Evolutionary conservation across 805 yeast species (phyloP), one percentile per base, ranked within the genome.

Genomic region (Candida andamanensis): DNA sequence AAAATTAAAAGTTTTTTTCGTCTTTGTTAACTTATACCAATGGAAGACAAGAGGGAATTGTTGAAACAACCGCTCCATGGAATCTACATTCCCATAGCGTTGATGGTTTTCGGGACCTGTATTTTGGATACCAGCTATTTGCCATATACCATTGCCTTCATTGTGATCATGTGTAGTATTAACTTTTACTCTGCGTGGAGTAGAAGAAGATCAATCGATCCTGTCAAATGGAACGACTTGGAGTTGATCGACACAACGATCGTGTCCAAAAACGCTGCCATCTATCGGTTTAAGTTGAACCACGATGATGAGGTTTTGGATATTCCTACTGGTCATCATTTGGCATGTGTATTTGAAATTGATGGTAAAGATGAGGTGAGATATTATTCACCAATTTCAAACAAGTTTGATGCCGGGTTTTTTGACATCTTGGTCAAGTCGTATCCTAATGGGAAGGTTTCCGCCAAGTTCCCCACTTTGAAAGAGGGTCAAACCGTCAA

Each of bases 401-500:
- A 82, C 40, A 74, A 73, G 46, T 71, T 67, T 42, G 89, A 82
- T 45, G 58, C 71, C 29, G 94, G 94, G 0, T 77, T 78, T 49
- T 80, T 84, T 46, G 94, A 84, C 50, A 67, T 84, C 30, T 60
- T 84, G 51, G 83, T 84, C 24, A 84, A 84, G 57, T 80, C 87
- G 3, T 83, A 84, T 52, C 67, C 74, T 23, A 74, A 76, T 23
- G 95, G 95, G 22, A 67, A 56, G 35, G 85, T 84, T 6, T 80
- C 89, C 5, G 76, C 67, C 46, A 60, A 69, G 41, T 74, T 84
- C 56, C 90, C 90, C 4, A 50, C 66, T 40, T 65, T 84, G 46
- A 63, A 58, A 32, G 75, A 75, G 27, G 90, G 87, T 21, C 77
- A 77, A 52, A 66, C 71, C 14, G 83, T 82, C 13, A 72, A 73